Percentiles rank a stretch among this genome's conserved stretches.
These are phyloP conservation scores for Tilletia indica DNA, from an alignment of 1,284 basidiomycete genomes.

Conservation along the genomic window DNA sequence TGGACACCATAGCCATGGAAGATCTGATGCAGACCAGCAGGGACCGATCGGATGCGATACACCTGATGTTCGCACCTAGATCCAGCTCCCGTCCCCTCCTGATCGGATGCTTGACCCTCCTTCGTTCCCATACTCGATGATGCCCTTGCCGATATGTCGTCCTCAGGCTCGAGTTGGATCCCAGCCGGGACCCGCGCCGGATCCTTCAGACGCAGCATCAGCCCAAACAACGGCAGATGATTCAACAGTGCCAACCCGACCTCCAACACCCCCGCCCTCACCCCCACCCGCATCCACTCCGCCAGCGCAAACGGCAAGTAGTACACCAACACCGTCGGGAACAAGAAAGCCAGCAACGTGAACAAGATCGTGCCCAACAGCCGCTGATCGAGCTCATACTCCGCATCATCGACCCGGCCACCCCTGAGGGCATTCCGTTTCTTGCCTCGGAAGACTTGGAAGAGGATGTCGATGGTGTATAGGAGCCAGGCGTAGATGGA, in stretches of 20 bases:
- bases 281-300: slow-evolving; percentile 46
- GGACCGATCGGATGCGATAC: not conserved
- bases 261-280: slow-evolving; percentile 27
- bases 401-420: slow-evolving; percentile 78
- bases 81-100: no score
- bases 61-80: not conserved
- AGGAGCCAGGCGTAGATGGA: slow-evolving; percentile 68
- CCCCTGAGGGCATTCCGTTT: slow-evolving; percentile 63
- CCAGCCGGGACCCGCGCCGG: slow-evolving; percentile 76
- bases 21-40: not conserved
- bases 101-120: not conserved
- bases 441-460: slow-evolving; percentile 88
- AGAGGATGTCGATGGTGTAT: slow-evolving; percentile 68
- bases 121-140: not conserved
- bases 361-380: slow-evolving; percentile 92
- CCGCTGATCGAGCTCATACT: slow-evolving; percentile 89
- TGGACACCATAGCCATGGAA: not conserved
- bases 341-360: slow-evolving; percentile 82
- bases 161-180: slow-evolving; percentile 12
- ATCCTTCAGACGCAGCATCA: slow-evolving; percentile 83
- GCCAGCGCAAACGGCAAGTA: slow-evolving; percentile 78
- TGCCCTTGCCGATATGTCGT: not conserved
- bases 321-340: slow-evolving; percentile 84
- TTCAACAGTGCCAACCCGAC: slow-evolving; percentile 74
- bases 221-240: slow-evolving; percentile 82